Conservation (phyloP, 495 filamentous ascomycete species). For the Podospora pseudocomata region DNA sequence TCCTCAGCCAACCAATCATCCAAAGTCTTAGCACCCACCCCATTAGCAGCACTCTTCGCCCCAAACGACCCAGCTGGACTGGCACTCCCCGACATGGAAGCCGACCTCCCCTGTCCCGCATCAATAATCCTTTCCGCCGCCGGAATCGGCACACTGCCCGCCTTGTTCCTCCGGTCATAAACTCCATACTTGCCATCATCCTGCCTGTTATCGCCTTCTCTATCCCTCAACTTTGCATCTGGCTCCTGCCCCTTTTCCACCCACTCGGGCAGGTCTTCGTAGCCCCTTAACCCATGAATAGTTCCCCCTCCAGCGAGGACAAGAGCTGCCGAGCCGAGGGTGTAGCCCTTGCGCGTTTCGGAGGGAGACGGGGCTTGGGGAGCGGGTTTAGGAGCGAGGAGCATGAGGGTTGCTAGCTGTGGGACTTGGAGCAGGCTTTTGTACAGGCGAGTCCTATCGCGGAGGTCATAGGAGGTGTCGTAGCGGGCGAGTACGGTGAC, state of each 20-base stretch:
- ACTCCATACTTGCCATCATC: conserved; percentile 37
- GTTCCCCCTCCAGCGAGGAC: conserved; percentile 74
- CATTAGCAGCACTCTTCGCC: conserved; percentile 37
- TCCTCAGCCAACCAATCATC: conserved; percentile 87
- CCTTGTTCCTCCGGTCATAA: conserved; percentile 36
- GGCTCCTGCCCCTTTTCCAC: conserved; percentile 77
- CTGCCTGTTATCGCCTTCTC: conserved; percentile 23
- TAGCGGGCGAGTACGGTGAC: conserved; percentile 82
- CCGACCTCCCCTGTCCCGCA: conserved; percentile 53
- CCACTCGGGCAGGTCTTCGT: conserved; percentile 78
- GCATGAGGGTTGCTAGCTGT: conserved; percentile 82
- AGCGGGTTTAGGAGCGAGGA: conserved; percentile 90
- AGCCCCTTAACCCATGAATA: conserved; percentile 66
- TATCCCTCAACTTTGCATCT: conserved; percentile 65
- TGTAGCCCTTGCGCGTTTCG: conserved; percentile 68
- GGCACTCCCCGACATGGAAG: neutral
- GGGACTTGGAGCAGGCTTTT: conserved; percentile 75
- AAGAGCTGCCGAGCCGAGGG: conserved; percentile 78
- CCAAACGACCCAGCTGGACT: conserved; percentile 56
- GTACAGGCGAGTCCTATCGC: conserved; percentile 84
- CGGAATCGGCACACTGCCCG: conserved; percentile 39
- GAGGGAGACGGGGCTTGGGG: conserved; percentile 83
- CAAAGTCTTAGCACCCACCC: conserved; percentile 63
- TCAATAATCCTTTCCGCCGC: conserved; percentile 63
- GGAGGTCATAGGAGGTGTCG: conserved; percentile 90